phyloP scores from a whole-genome alignment of 2,329 filamentous ascomycete genomes.

The Endocalyx cinctus region DNA sequence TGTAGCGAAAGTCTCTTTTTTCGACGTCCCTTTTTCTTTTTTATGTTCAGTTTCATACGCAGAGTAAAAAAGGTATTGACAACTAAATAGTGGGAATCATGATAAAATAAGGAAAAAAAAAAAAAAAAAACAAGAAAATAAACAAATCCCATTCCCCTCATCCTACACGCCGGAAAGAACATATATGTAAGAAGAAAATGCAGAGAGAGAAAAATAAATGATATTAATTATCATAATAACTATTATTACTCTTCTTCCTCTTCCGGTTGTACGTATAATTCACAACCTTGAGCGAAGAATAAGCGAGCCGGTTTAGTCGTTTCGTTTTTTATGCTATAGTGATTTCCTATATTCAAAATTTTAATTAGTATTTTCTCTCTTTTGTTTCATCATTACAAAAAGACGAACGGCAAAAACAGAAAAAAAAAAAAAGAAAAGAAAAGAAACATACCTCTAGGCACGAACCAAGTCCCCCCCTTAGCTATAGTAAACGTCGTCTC shows the following conservation, averaged over 20 bases:
- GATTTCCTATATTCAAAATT: conserved; percentile 62
- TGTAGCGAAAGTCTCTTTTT: no score
- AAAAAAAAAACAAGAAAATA: no score
- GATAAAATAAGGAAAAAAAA: no score
- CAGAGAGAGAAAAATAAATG: background rate
- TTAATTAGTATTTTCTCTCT: conserved; percentile 5
- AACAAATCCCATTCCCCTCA: no score
- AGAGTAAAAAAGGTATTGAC: no score
- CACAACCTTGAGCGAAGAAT: conserved; percentile 90
- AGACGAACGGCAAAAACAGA: conserved; percentile 4
- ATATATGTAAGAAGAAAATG: no score
- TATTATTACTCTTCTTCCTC: conserved; percentile 10
- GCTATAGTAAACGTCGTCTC: conserved; percentile 75
- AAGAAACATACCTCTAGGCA: conserved; percentile 74
- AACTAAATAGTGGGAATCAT: no score
- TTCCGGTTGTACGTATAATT: conserved; percentile 32
- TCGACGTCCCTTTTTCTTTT: no score
- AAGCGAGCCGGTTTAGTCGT: conserved; percentile 67
- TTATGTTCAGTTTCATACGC: no score
- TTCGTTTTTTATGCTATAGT: conserved; percentile 86
- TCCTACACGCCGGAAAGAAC: no score
- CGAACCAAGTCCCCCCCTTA: conserved; percentile 87
- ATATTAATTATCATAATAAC: background rate
- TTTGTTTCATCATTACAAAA: conserved; percentile 3
- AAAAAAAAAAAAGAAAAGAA: conserved; percentile 6